Evolutionary conservation across 306 rosid species (phyloP), one percentile per base, ranked within the genome.

Genomic region (Prunus armeniaca): DNA sequence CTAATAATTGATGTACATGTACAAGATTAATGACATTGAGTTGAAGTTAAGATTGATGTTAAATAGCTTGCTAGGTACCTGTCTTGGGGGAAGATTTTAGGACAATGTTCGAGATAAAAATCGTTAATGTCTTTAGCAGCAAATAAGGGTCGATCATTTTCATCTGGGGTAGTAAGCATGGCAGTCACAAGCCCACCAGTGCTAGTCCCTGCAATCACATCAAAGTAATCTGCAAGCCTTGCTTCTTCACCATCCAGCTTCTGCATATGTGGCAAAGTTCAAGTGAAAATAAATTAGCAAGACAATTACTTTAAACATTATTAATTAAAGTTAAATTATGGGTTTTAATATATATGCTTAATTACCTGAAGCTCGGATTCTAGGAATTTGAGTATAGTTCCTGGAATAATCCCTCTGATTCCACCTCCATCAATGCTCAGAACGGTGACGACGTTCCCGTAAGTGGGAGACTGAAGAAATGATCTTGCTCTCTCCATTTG

Each of bases 351-450:
- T 3, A 60, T 5, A 24, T 2, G 20, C 43, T 38, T 38, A 38
- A 38, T 38, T 45, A 88, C 96, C 91, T 91, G 96, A 85, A 91
- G 90, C 63, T 87, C 87, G 2, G 91, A 84, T 69, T 91, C 93
- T 15, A 89, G 84, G 78, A 87, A 89, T 27, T 25, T 69, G 71
- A 91, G 86, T n/a, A 91, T 84, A 27, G 85, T 80, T 3, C 82
- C 96, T 0, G 90, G 96, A 45, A 91, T 91, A 51, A n/a, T n/a
- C n/a, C n/a, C n/a, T n/a, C n/a, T n/a, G n/a, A n/a, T n/a, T n/a
- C n/a, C n/a, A n/a, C n/a, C n/a, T n/a, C n/a, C n/a, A n/a, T n/a
- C n/a, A n/a, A n/a, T n/a, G n/a, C n/a, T n/a, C n/a, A n/a, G n/a
- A n/a, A n/a, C n/a, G n/a, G n/a, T n/a, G n/a, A n/a, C n/a, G n/a